phyloP scores from a whole-genome alignment of 495 filamentous ascomycete species.

The Baudoinia panamericana region DNA sequence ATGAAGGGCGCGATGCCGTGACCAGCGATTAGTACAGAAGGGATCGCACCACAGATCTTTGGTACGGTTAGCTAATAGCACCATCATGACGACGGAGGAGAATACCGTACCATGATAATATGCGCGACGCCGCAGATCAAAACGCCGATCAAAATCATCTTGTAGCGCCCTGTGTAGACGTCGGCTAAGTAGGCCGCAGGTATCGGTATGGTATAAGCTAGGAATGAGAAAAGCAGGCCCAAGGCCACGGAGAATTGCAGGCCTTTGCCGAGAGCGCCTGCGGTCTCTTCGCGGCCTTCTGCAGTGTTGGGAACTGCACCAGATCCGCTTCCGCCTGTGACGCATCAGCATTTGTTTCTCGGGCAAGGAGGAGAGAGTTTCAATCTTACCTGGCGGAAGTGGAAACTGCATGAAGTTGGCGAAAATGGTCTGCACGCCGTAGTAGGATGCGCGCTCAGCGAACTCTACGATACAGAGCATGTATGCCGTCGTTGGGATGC shows the following conservation, averaged over 20 bases:
- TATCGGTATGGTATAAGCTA: conserved; percentile 43
- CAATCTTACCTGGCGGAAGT: conserved; percentile 27
- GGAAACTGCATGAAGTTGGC: conserved; percentile 25
- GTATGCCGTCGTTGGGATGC: conserved; percentile 44
- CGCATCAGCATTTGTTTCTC: too few species aligned
- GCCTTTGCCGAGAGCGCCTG: conserved; percentile 37
- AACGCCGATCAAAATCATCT: conserved; percentile 50
- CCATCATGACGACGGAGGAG: conserved; percentile 27
- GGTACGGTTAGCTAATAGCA: too few species aligned
- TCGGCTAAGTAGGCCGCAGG: conserved; percentile 49
- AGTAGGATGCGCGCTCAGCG: conserved; percentile 38
- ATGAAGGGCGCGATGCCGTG: conserved; percentile 10
- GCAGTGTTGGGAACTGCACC: conserved; percentile 41
- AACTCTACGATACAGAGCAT: conserved; percentile 50
- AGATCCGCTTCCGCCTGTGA: too few species aligned
- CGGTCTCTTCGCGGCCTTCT: conserved; percentile 38
- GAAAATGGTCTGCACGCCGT: conserved; percentile 39
- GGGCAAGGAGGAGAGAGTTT: too few species aligned
- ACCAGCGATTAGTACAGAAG: conserved; percentile 8
- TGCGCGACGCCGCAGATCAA: conserved; percentile 33
- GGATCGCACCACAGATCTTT: conserved; percentile 12
- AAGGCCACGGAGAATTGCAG: conserved; percentile 44
- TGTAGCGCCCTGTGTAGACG: conserved; percentile 55
- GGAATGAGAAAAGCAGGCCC: conserved; percentile 51
- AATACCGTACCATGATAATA: conserved; percentile 27